Conservation (phyloP, 768 basidiomycete genomes). For the Phlegmacium glaucopus region DNA sequence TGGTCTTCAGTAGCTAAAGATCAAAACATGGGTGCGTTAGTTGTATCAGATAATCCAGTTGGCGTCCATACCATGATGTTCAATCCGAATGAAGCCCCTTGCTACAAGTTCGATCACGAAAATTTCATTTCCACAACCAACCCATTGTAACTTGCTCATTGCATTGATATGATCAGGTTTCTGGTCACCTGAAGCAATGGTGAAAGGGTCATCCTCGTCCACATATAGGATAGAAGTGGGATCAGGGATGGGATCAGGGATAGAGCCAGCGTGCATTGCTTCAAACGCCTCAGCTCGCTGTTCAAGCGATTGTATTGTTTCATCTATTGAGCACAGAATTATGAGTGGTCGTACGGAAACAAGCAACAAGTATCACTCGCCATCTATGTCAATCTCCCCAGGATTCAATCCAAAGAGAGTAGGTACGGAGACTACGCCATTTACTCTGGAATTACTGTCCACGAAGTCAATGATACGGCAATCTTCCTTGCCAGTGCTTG, state of each 20-base stretch:
- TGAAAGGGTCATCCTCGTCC: slow-evolving; percentile 76
- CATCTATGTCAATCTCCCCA: slow-evolving; percentile 56
- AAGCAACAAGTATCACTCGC: slow-evolving; percentile 29
- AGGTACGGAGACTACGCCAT: slow-evolving; percentile 74
- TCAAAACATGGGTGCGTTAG: not conserved
- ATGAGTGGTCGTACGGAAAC: not conserved
- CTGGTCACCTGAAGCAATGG: slow-evolving; percentile 45
- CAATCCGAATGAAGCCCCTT: slow-evolving; percentile 64
- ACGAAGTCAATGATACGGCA: slow-evolving; percentile 93
- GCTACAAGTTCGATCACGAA: slow-evolving; percentile 78
- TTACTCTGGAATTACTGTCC: slow-evolving; percentile 63
- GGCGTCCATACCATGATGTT: slow-evolving; percentile 32
- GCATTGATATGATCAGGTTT: slow-evolving; percentile 51
- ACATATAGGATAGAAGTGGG: slow-evolving; percentile 67
- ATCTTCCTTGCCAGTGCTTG: slow-evolving; percentile 73
- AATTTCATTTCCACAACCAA: slow-evolving; percentile 66
- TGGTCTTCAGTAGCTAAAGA: slow-evolving; percentile 15
- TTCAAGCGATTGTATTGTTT: slow-evolving; percentile 46
- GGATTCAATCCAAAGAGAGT: slow-evolving; percentile 86
- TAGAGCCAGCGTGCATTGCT: not conserved
- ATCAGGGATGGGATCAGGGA: slow-evolving; percentile 15
- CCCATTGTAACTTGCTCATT: slow-evolving; percentile 70
- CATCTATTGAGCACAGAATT: slow-evolving; percentile 34
- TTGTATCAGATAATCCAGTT: too few relatives aligned
- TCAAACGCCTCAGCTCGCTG: slow-evolving; percentile 22